These are phyloP conservation scores for Penicillium sp. DNA, from an alignment of 2,329 filamentous ascomycete genomes.

Conservation along the genomic window DNA sequence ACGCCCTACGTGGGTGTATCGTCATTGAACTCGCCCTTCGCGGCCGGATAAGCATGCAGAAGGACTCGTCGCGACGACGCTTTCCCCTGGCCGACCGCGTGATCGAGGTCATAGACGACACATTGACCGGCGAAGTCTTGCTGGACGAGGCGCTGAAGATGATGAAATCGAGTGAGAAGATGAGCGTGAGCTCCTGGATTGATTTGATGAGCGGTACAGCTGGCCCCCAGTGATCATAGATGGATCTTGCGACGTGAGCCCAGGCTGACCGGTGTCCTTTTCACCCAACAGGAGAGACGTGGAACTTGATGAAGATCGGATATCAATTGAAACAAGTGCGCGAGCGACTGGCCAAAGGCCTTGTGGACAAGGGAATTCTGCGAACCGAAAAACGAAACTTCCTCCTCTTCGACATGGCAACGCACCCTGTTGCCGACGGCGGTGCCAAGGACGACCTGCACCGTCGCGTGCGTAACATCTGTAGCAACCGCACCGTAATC, in stretches of 20 bases:
- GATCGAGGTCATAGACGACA: constrained; percentile 96
- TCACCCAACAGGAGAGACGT: constrained; percentile 74
- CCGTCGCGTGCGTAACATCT: constrained; percentile 82
- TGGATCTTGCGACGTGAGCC: neutral
- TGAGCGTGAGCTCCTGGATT: constrained; percentile 99
- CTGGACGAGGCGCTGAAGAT: constrained; percentile 98
- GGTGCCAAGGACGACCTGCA: constrained; percentile 97
- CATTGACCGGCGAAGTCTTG: constrained; percentile 91
- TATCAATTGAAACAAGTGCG: constrained; percentile 99
- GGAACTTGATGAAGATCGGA: constrained; percentile 99
- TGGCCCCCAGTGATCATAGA: constrained; percentile 2
- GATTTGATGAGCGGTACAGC: constrained; percentile 91
- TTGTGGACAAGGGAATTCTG: constrained; percentile 97
- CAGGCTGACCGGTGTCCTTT: constrained; percentile 14
- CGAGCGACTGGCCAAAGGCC: constrained; percentile 91
- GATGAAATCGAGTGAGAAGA: constrained; percentile 99
- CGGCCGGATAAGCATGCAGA: constrained; percentile 97
- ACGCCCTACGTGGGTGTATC: constrained; percentile 94
- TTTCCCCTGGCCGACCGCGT: constrained; percentile 89
- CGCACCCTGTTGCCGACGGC: constrained; percentile 91
- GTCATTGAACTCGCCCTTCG: constrained; percentile 96
- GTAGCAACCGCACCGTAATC: constrained; percentile 91
- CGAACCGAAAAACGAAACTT: constrained; percentile 99
- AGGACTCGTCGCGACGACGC: constrained; percentile 83
- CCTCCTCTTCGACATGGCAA: constrained; percentile 99